Conservation (phyloP, 805 yeast species). For the Saccharomycopsis guyanensis region DNA sequence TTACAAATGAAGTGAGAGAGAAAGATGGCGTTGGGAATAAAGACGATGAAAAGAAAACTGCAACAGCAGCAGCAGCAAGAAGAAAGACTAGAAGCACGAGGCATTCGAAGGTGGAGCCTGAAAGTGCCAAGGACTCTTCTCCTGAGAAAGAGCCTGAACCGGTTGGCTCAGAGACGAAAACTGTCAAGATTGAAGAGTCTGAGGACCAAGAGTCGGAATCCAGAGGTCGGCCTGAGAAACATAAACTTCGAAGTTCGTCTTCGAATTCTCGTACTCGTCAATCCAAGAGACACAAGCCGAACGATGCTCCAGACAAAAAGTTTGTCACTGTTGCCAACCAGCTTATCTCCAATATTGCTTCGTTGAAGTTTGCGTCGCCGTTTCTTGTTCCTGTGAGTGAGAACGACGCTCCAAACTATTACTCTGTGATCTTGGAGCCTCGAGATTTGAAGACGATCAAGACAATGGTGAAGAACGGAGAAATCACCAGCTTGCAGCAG, state of each 20-base stretch:
- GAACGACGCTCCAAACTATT: constrained; percentile 63
- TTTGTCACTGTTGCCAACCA: constrained; percentile 57
- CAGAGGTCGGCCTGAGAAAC: not conserved
- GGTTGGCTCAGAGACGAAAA: constrained; percentile 4
- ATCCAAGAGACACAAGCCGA: constrained; percentile 2
- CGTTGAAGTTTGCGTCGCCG: constrained; percentile 67
- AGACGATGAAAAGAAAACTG: not conserved
- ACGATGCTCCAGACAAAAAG: constrained; percentile 31
- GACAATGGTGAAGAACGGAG: constrained; percentile 49
- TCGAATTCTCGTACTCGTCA: not conserved
- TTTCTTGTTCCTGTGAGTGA: constrained; percentile 63
- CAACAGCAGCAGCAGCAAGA: not conserved
- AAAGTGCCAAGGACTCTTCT: not conserved
- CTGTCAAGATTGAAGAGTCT: not conserved
- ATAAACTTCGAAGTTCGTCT: constrained; percentile 1
- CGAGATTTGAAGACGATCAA: constrained; percentile 60
- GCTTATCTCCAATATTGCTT: constrained; percentile 54
- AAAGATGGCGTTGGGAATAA: not conserved
- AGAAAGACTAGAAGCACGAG: constrained; percentile 1
- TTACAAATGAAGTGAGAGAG: not conserved
- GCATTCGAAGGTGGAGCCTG: not conserved
- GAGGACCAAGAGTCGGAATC: not conserved
- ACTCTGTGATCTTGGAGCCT: constrained; percentile 52
- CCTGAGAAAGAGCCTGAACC: constrained; percentile 1
- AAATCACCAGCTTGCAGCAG: constrained; percentile 40